These are phyloP conservation scores for Stephania cephalantha DNA, from an alignment of 164 flowering plant species.

Conservation along the genomic window DNA sequence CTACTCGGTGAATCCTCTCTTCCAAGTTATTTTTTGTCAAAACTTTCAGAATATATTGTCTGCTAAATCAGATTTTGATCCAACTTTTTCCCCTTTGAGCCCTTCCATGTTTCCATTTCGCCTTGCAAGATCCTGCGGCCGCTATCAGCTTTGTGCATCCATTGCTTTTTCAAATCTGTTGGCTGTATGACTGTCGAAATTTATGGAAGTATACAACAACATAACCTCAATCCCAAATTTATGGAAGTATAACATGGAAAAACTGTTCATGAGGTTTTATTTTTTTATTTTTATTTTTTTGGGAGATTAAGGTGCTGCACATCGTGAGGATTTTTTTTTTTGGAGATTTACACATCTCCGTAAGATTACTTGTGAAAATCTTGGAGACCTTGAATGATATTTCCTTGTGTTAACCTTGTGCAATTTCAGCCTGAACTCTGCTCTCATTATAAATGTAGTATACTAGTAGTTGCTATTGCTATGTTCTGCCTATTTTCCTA, in stretches of 20 bases:
- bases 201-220: neutral
- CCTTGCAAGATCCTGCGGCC: neutral
- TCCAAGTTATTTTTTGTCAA: neutral
- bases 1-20: neutral
- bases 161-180: neutral
- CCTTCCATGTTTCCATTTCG: neutral
- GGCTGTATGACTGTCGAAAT: neutral
- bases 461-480: too few species aligned
- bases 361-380: neutral
- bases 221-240: neutral
- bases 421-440: neutral
- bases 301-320: neutral
- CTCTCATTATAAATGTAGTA: neutral
- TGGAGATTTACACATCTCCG: neutral
- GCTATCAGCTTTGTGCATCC: neutral
- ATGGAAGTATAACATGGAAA: neutral
- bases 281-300: too few species aligned
- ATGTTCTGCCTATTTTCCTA: too few species aligned
- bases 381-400: neutral
- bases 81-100: neutral
- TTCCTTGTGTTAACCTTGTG: neutral
- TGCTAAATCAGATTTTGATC: neutral
- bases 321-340: neutral
- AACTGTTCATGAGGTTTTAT: neutral
- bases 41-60: neutral